Percentiles rank a stretch among this genome's conserved stretches.
Evolutionary conservation across 257 asterid genomes (phyloP).

Genomic region (Plantago elongata): DNA sequence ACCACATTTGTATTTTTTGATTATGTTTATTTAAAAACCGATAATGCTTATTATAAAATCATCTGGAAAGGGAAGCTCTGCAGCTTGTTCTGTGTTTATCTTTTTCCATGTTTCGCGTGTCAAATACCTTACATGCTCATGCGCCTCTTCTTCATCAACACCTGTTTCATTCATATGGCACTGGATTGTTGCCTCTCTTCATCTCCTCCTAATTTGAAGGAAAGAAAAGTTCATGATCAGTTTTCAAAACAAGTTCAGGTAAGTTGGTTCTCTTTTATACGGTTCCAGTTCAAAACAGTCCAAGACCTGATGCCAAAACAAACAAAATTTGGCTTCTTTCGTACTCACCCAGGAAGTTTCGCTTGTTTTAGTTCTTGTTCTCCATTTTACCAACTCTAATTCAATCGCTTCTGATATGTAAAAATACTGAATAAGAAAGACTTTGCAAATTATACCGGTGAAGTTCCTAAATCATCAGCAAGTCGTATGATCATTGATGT

Average conservation of each 20-base stretch:
- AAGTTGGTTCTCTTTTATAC: too few relatives aligned
- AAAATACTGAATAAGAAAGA: neutral
- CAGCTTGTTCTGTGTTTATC: constrained; percentile 23
- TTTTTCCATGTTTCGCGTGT: constrained; percentile 33
- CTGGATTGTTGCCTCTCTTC: constrained; percentile 31
- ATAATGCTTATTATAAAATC: constrained; percentile 20
- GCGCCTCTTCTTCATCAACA: constrained; percentile 25
- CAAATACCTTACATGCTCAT: constrained; percentile 6
- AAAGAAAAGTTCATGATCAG: neutral
- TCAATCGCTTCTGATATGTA: neutral
- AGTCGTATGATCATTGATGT: constrained; percentile 32
- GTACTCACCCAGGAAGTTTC: neutral
- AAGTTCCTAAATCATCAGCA: constrained; percentile 46
- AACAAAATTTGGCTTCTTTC: too few relatives aligned
- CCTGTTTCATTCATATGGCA: constrained; percentile 48
- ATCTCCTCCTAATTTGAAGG: constrained; percentile 26
- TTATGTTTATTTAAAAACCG: too few relatives aligned
- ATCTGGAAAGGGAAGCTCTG: constrained; percentile 13
- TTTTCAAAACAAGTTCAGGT: too few relatives aligned
- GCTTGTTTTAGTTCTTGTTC: neutral
- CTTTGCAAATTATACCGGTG: constrained; percentile 22
- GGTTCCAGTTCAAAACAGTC: too few relatives aligned
- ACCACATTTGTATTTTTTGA: too few relatives aligned
- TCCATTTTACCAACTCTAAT: too few relatives aligned
- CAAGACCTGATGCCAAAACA: too few relatives aligned